phyloP scores from a whole-genome alignment of 768 basidiomycete species.

The Tricholoma matsutake region DNA sequence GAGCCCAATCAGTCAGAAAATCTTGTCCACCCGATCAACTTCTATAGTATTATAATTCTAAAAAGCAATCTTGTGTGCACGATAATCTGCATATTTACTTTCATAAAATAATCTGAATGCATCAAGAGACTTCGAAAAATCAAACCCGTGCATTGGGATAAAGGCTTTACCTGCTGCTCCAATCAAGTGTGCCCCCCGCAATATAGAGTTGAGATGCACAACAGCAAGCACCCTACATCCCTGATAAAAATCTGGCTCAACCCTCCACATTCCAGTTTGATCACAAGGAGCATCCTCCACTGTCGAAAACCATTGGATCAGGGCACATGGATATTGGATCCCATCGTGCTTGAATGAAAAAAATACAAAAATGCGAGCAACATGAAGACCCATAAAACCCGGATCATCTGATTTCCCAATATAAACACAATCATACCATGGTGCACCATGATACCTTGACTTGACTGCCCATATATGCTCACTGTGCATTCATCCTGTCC shows the following conservation, averaged over 20 bases:
- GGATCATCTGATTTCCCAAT: too few relatives aligned
- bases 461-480: neutral
- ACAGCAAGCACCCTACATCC: neutral
- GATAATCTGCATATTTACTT: too few relatives aligned
- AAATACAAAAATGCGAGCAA: neutral
- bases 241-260: neutral
- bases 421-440: too few relatives aligned
- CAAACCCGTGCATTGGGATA: neutral
- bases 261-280: neutral
- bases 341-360: neutral
- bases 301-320: neutral
- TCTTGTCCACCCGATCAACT: neutral
- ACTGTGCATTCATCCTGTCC: conserved; percentile 9
- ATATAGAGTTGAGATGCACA: neutral
- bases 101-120: neutral
- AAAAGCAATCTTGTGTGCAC: neutral
- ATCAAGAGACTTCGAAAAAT: neutral
- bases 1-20: neutral
- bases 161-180: too few relatives aligned
- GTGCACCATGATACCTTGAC: neutral
- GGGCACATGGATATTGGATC: neutral
- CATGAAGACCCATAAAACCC: neutral
- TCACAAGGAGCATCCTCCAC: neutral
- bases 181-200: neutral
- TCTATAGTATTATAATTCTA: neutral